These are phyloP conservation scores for Pythium monospermum DNA, from an alignment of 352 stramenopile species.

Conservation along the genomic window DNA sequence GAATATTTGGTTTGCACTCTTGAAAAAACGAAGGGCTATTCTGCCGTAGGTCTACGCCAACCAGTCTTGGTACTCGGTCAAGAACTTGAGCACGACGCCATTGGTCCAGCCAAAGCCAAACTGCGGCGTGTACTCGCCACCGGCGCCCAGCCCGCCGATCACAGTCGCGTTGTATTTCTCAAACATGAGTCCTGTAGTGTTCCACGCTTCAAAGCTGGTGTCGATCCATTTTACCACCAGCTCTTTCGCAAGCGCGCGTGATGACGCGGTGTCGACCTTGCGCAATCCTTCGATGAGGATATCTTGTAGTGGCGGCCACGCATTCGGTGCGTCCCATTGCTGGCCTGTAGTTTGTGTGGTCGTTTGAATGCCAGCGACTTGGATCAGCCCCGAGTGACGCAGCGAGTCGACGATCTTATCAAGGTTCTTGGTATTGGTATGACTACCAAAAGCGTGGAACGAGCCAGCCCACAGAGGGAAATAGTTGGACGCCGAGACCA, in stretches of 20 bases:
- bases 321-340: slow-evolving; percentile 54
- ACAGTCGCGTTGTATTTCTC: slow-evolving; percentile 50
- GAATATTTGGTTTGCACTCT: neutral
- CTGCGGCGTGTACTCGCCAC: slow-evolving; percentile 53
- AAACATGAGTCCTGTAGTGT: slow-evolving; percentile 30
- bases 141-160: slow-evolving; percentile 27
- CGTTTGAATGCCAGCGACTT: slow-evolving; percentile 30
- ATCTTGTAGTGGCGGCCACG: slow-evolving; percentile 43
- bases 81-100: slow-evolving; percentile 46
- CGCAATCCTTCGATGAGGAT: slow-evolving; percentile 34
- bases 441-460: slow-evolving; percentile 7
- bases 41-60: slow-evolving; percentile 5
- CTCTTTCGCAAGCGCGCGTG: slow-evolving; percentile 17
- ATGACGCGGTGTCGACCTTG: slow-evolving; percentile 1
- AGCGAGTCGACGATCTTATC: slow-evolving; percentile 21
- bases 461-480: slow-evolving; percentile 29
- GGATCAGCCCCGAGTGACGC: slow-evolving; percentile 21
- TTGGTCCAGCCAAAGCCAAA: slow-evolving; percentile 56
- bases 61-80: slow-evolving; percentile 29
- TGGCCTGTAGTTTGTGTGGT: slow-evolving; percentile 26
- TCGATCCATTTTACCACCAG: slow-evolving; percentile 23
- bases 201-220: slow-evolving; percentile 23
- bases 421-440: neutral
- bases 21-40: too few species aligned
- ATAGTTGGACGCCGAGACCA: slow-evolving; percentile 26